A percentile compares a stretch with the other conserved stretches of the same genome.
These are phyloP conservation scores for Aurantiochytrium sp. DNA, from an alignment of 108 stramenopile species.

Conservation along the genomic window DNA sequence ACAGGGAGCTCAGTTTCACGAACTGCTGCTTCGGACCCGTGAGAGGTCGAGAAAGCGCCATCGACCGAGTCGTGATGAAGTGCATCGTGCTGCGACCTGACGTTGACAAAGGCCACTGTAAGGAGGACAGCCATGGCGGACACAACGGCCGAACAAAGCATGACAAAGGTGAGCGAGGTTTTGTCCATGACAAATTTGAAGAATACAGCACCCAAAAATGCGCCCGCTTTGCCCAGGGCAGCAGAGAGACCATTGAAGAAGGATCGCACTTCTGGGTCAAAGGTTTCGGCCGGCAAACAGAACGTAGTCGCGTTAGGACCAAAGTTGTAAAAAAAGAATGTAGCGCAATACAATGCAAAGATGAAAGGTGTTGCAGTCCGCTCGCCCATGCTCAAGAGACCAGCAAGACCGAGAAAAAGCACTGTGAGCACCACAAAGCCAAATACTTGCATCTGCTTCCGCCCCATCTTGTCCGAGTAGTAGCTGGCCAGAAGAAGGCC, in stretches of 20 bases:
- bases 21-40: no score
- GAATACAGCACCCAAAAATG: not conserved
- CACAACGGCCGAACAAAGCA: not conserved
- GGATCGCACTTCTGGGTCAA: constrained; percentile 39
- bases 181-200: not conserved
- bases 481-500: constrained; percentile 36
- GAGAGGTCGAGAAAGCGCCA: no score
- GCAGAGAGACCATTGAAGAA: constrained; percentile 47
- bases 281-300: constrained; percentile 48
- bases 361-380: not conserved
- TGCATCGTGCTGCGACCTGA: not conserved
- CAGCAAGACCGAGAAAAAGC: not conserved
- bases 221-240: constrained; percentile 39
- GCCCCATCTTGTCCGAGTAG: constrained; percentile 24
- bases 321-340: constrained; percentile 46
- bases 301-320: constrained; percentile 57
- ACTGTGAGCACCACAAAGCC: constrained; percentile 17
- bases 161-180: not conserved
- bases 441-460: constrained; percentile 32
- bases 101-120: not conserved
- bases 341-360: not conserved
- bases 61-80: no score
- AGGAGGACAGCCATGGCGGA: not conserved
- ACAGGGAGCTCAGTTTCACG: not conserved
- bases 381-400: not conserved